A percentile compares a stretch with the other conserved stretches of the same genome.
phyloP scores from a whole-genome alignment of 202 grass and related monocot species.

The Carex arenaria region DNA sequence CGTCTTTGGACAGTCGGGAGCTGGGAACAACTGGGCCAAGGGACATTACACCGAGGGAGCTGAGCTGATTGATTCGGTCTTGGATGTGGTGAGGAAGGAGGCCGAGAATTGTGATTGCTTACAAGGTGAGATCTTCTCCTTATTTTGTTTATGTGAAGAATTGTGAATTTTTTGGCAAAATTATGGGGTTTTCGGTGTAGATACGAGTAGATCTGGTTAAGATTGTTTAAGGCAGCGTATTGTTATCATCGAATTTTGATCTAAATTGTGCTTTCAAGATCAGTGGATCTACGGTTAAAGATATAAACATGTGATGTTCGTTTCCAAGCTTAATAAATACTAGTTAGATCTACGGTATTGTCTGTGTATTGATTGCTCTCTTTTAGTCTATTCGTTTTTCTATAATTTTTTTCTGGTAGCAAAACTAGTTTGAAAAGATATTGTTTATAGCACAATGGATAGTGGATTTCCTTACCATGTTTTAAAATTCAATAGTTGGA shows the following conservation, averaged over 20 bases:
- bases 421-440: neutral
- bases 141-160: neutral
- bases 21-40: slow-evolving; percentile 96
- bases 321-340: neutral
- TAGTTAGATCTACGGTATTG: neutral
- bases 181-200: neutral
- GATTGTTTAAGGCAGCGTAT: neutral
- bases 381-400: neutral
- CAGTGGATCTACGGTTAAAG: neutral
- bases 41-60: slow-evolving; percentile 93
- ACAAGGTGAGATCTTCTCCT: slow-evolving; percentile 25
- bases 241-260: neutral
- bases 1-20: slow-evolving; percentile 92
- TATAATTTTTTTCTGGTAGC: neutral
- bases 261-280: neutral
- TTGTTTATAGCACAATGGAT: neutral
- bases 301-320: neutral
- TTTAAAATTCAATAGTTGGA: neutral
- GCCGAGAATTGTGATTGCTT: slow-evolving; percentile 93
- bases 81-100: slow-evolving; percentile 87
- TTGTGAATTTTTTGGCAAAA: neutral
- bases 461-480: neutral
- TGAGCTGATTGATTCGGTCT: slow-evolving; percentile 80
- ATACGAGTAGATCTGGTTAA: slow-evolving; percentile 35
- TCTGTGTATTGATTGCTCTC: neutral